A percentile compares a stretch with the other conserved stretches of the same genome.
Conservation (phyloP, 345 rosid species). For the Erodium maritimum region DNA sequence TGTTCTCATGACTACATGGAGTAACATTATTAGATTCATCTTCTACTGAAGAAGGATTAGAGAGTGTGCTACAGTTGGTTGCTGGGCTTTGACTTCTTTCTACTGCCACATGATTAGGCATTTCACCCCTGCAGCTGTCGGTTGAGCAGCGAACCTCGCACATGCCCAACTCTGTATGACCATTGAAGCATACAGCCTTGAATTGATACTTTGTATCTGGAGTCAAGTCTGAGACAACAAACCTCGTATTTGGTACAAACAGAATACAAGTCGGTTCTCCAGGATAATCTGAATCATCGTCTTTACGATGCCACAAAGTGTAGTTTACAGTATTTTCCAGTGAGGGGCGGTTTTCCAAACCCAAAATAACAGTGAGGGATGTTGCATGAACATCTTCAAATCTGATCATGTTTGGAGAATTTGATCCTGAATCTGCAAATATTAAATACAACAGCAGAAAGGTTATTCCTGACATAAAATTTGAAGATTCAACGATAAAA, state of each 20-base stretch:
- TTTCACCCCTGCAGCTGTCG: slow-evolving; percentile 22
- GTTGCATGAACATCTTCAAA: slow-evolving; percentile 60
- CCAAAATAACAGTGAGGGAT: slow-evolving; percentile 50
- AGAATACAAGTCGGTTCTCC: slow-evolving; percentile 62
- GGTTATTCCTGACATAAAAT: neutral
- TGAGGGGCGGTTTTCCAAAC: slow-evolving; percentile 29
- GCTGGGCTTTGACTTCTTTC: slow-evolving; percentile 91
- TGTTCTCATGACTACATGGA: slow-evolving; percentile 27
- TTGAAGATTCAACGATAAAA: neutral
- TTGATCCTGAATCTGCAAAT: slow-evolving; percentile 22
- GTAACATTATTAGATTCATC: slow-evolving; percentile 63
- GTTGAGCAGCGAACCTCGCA: slow-evolving; percentile 47
- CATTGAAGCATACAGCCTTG: slow-evolving; percentile 46
- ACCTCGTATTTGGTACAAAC: slow-evolving; percentile 46
- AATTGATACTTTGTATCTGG: slow-evolving; percentile 59
- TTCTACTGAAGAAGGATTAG: slow-evolving; percentile 73
- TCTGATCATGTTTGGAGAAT: slow-evolving; percentile 29
- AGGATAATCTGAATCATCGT: slow-evolving; percentile 35
- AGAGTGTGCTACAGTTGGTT: slow-evolving; percentile 86
- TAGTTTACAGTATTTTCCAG: slow-evolving; percentile 33
- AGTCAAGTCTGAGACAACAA: slow-evolving; percentile 48
- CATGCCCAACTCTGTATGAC: slow-evolving; percentile 30
- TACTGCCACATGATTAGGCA: slow-evolving; percentile 23
- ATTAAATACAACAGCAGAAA: neutral
- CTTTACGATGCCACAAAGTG: slow-evolving; percentile 74